Percentiles rank a stretch among this genome's conserved stretches.
Conservation (phyloP, 2,329 filamentous ascomycete genomes). For the Calonectria honghensis region DNA sequence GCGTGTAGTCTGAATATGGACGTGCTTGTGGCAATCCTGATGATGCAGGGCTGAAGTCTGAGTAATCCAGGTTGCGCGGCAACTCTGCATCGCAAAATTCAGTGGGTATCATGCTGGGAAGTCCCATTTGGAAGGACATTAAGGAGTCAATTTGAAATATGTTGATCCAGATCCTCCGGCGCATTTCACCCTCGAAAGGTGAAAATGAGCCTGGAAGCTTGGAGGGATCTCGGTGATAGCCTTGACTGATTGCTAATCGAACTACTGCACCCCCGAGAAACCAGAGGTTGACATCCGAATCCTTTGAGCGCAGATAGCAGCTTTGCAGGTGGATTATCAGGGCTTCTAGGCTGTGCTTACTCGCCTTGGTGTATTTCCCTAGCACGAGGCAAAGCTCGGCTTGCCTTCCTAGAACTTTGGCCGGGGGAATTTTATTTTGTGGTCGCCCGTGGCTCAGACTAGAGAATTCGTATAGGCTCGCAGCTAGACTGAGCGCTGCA, state of each 20-base stretch:
- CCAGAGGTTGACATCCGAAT: conserved; percentile 64
- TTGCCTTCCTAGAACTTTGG: conserved; percentile 48
- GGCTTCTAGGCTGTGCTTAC: conserved; percentile 66
- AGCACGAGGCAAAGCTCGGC: conserved; percentile 65
- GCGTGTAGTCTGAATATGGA: conserved; percentile 44
- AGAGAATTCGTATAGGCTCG: conserved; percentile 56
- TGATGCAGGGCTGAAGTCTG: conserved; percentile 43
- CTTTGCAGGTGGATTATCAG: conserved; percentile 64
- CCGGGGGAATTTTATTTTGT: conserved; percentile 45
- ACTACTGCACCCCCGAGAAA: conserved; percentile 65
- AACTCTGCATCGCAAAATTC: conserved; percentile 48
- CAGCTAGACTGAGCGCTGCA: conserved; percentile 63
- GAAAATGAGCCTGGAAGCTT: conserved; percentile 61
- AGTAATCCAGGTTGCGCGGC: conserved; percentile 50
- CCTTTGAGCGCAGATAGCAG: conserved; percentile 55
- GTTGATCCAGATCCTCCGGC: conserved; percentile 67
- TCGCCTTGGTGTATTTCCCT: conserved; percentile 65
- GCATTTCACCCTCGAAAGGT: conserved; percentile 68
- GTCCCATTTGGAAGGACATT: conserved; percentile 67
- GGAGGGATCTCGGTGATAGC: conserved; percentile 68
- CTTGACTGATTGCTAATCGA: conserved; percentile 68
- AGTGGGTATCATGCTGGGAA: conserved; percentile 66
- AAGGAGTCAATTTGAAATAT: conserved; percentile 66
- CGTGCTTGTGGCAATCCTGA: conserved; percentile 43
- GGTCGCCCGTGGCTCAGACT: conserved; percentile 45